phyloP scores from a whole-genome alignment of 2,329 filamentous ascomycete genomes.

The Sarocladium brachiariae region DNA sequence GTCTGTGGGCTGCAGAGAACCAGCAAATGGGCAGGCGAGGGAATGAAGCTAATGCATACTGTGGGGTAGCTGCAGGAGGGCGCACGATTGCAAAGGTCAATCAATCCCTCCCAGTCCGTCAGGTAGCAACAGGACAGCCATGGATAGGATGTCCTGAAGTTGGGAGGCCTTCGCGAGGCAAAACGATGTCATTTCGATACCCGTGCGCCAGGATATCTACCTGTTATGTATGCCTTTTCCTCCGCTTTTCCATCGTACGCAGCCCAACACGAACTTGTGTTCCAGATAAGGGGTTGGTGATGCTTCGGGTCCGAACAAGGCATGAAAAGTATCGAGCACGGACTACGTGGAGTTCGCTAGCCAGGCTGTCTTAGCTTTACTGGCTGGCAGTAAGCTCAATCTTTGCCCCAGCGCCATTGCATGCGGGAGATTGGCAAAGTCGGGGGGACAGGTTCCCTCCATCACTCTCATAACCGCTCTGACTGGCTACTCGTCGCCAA shows the following conservation, averaged over 20 bases:
- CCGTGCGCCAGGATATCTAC: background rate
- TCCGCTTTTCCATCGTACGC: too few relatives aligned
- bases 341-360: background rate
- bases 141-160: slow-evolving; percentile 1
- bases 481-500: background rate
- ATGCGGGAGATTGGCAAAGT: slow-evolving; percentile 8
- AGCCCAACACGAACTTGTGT: too few relatives aligned
- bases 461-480: background rate
- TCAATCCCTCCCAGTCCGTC: background rate
- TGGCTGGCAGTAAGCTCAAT: background rate
- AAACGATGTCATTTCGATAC: background rate
- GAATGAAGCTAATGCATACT: slow-evolving; percentile 4
- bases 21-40: background rate
- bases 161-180: background rate
- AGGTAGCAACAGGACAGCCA: slow-evolving; percentile 1
- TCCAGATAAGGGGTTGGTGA: too few relatives aligned
- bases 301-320: too few relatives aligned
- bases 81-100: background rate
- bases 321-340: background rate
- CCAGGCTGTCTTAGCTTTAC: background rate
- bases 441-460: background rate
- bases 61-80: background rate
- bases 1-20: background rate
- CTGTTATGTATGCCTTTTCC: too few relatives aligned
- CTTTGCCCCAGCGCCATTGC: background rate